phyloP scores from a whole-genome alignment of 2,329 filamentous ascomycete species.

The Fulvia fulva region DNA sequence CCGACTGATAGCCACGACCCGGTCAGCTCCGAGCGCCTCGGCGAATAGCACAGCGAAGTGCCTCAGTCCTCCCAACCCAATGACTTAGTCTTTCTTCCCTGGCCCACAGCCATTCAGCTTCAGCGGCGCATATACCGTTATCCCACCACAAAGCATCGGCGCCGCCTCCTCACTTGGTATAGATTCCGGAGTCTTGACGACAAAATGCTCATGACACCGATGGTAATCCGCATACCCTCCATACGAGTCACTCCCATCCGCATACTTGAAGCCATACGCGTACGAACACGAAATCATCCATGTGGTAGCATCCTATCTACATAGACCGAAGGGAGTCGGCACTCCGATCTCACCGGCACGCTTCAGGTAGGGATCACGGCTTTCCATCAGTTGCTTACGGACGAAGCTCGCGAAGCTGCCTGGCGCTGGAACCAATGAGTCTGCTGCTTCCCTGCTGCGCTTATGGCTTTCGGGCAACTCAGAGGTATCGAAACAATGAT shows the following conservation, averaged over 20 bases:
- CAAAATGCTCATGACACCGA: constrained; percentile 50
- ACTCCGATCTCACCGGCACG: too few species aligned
- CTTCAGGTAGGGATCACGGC: too few species aligned
- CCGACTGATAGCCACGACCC: constrained; percentile 61
- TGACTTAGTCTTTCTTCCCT: constrained; percentile 66
- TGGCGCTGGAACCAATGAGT: too few species aligned
- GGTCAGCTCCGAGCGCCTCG: constrained; percentile 64
- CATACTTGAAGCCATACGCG: constrained; percentile 23
- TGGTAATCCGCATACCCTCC: constrained; percentile 57
- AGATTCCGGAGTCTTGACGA: constrained; percentile 49
- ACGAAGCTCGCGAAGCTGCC: too few species aligned
- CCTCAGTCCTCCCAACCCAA: constrained; percentile 62
- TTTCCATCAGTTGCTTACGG: too few species aligned
- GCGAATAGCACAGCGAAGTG: constrained; percentile 70
- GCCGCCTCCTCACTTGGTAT: constrained; percentile 52
- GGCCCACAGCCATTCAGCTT: constrained; percentile 63
- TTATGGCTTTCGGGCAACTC: too few species aligned
- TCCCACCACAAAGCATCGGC: constrained; percentile 72
- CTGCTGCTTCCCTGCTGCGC: too few species aligned
- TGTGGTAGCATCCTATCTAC: too few species aligned
- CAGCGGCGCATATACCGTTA: constrained; percentile 69
- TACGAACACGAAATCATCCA: too few species aligned
- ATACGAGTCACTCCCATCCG: constrained; percentile 40
- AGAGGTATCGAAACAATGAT: too few species aligned
- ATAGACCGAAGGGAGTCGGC: too few species aligned